Evolutionary conservation across 805 yeast genomes (phyloP).

Genomic region (Ogataea glucozyma): DNA sequence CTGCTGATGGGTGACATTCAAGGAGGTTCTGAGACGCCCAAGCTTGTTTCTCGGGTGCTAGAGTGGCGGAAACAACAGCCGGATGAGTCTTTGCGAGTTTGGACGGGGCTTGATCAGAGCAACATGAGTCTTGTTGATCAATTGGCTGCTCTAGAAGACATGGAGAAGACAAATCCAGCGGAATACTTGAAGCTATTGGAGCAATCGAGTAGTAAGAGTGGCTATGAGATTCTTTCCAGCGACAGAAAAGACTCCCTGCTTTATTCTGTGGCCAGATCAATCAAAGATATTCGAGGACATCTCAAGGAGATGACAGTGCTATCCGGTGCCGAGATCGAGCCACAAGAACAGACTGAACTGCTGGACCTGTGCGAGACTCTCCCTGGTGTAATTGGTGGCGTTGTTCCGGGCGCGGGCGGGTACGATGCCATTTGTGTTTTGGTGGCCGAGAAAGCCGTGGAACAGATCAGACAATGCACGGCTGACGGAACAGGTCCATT

Average conservation of each 20-base stretch:
- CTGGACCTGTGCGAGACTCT: constrained; percentile 57
- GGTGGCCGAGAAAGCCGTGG: constrained; percentile 49
- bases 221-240: constrained; percentile 16
- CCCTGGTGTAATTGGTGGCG: constrained; percentile 88
- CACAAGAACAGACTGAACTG: constrained; percentile 68
- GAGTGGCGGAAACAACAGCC: constrained; percentile 63
- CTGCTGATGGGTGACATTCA: constrained; percentile 90
- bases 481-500: constrained; percentile 33
- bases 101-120: constrained; percentile 53
- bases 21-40: constrained; percentile 94
- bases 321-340: constrained; percentile 89
- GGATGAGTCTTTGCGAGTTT: constrained; percentile 51
- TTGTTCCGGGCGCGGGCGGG: constrained; percentile 99
- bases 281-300: constrained; percentile 52
- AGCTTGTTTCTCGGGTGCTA: constrained; percentile 73
- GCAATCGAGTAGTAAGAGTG: background rate
- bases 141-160: constrained; percentile 41
- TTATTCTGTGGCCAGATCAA: constrained; percentile 40
- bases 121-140: constrained; percentile 58
- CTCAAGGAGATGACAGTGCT: constrained; percentile 60
- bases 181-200: constrained; percentile 37
- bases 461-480: constrained; percentile 29
- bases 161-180: constrained; percentile 34
- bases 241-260: constrained; percentile 26
- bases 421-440: constrained; percentile 86